Base-by-base conservation (phyloP, 2,329 filamentous ascomycete genomes). In the Xylaria arbuscula region DNA sequence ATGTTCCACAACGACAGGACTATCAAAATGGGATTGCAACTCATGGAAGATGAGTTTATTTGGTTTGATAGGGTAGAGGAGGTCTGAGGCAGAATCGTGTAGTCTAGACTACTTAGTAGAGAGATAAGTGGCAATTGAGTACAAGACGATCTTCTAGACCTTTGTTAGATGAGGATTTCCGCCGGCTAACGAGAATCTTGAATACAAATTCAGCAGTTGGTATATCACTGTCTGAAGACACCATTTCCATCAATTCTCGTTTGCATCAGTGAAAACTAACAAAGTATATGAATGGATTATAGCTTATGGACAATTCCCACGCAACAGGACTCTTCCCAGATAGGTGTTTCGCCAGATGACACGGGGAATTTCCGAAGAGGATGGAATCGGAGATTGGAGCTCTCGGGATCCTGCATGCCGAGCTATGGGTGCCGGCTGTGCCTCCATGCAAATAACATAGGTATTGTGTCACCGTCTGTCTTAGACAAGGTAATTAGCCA, bases 1-100 rank as follows among this genome's bases (percentile, higher is more conserved):
- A 67, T 67, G 48, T 69, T 72, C 7, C 65, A 69, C 42, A 58
- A 71, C 38, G 71, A 69, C 9, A 63, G n/a, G 24, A 70, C 62
- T 47, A 53, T 70, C 1, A 70, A 64, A 42, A 57, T 74, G 61
- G 73, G 72, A 10, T 55, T 76, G 38, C 32, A 70, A 1, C 51
- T 75, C 8, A 67, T 72, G 17, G 7, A 5, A 0, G 50, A 68
- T 10, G 63, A 62, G 1, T 32, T 75, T 40, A 71, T 73, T 45
- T 74, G 73, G 73, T 74, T 74, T 55, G 65, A 70, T 57, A 62
- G 59, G 47, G 62, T 70, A 19, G 36, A 58, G 55, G n/a, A 45
- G 3, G 28, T 6, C 40, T 36, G 11, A 54, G n/a, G 5, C 5
- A 5, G 28, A 3, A 5, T 28, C 5, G 3, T 28, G 28, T 28